Base-by-base conservation (phyloP, 495 filamentous ascomycete genomes). In the Tuber calosporum region DNA sequence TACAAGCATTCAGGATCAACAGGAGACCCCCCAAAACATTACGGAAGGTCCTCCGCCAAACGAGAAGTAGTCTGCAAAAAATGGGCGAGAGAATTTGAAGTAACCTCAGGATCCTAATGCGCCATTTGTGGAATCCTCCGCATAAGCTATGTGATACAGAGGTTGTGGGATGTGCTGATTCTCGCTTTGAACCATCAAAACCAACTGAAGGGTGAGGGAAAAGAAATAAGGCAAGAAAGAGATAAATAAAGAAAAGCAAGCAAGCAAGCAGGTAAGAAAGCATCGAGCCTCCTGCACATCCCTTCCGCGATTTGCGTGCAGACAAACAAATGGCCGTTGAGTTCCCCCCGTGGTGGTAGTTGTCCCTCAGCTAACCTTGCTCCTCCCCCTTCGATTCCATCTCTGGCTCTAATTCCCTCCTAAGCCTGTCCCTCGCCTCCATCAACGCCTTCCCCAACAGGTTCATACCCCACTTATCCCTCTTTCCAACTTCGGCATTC, bases 391-490 rank as follows among this genome's bases (percentile, higher is more conserved):
- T 74, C 45, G 34, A 53, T 68, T 68, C 71, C 9, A 1, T 53
- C 58, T 30, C 70, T 42, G 19, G 68, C 48, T 53, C 74, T 42
- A 20, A 38, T 76, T 76, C 79, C 40, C 37, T 42, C 40, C 53
- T 81, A 5, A 81, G 70, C 48, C 69, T 75, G 48, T 7, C 48
- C 69, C 79, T 76, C 45, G 74, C 68, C 62, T 37, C 73, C 79
- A 76, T 70, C 67, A 81, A 79, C 30, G 84, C 86, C 83, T 89
- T 89, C 7, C 90, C 90, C 75, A 92, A 79, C 73, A 91, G 79
- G 82, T 92, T 93, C 82, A 86, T 72, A 66, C 90, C 90, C 90
- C 90, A 92, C 58, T 82, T 75, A 62, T 62, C 69, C 40, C 48
- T 62, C 4, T 41, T 42, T 41, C 43, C 7, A 20, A 22, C 22